Conservation (phyloP, 2,329 filamentous ascomycete species). For the Botrytis pseudocinerea region DNA sequence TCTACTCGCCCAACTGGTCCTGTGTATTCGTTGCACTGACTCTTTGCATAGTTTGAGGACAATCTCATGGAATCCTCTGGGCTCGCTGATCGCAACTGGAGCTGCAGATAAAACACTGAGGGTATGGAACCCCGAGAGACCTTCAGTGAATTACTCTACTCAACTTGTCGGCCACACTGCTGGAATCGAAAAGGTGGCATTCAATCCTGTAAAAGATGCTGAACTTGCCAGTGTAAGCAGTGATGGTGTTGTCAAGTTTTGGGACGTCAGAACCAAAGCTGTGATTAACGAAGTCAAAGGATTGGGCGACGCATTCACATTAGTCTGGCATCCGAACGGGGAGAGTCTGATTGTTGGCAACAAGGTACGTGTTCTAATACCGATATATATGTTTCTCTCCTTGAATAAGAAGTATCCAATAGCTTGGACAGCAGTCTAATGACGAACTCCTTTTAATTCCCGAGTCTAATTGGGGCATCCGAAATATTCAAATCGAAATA, state of each 20-base stretch:
- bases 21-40: background rate
- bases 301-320: slow-evolving; percentile 66
- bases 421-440: background rate
- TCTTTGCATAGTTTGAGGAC: slow-evolving; percentile 62
- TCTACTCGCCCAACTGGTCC: background rate
- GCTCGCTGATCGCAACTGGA: slow-evolving; percentile 81
- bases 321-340: slow-evolving; percentile 74
- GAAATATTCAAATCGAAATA: background rate
- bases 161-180: slow-evolving; percentile 69
- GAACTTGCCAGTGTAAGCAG: slow-evolving; percentile 73
- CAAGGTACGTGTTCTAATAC: slow-evolving; percentile 56
- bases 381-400: background rate
- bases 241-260: slow-evolving; percentile 75
- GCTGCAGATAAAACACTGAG: slow-evolving; percentile 68
- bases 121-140: slow-evolving; percentile 80
- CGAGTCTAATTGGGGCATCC: background rate
- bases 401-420: background rate
- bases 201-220: slow-evolving; percentile 74
- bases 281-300: slow-evolving; percentile 69
- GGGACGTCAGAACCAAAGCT: slow-evolving; percentile 74
- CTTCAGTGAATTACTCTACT: slow-evolving; percentile 71
- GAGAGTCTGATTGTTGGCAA: slow-evolving; percentile 70
- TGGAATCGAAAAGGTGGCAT: slow-evolving; percentile 72
- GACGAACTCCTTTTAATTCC: background rate
- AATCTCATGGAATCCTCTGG: slow-evolving; percentile 86